Conservation (phyloP, 257 asterid species). For the Nicotiana attenuata region DNA sequence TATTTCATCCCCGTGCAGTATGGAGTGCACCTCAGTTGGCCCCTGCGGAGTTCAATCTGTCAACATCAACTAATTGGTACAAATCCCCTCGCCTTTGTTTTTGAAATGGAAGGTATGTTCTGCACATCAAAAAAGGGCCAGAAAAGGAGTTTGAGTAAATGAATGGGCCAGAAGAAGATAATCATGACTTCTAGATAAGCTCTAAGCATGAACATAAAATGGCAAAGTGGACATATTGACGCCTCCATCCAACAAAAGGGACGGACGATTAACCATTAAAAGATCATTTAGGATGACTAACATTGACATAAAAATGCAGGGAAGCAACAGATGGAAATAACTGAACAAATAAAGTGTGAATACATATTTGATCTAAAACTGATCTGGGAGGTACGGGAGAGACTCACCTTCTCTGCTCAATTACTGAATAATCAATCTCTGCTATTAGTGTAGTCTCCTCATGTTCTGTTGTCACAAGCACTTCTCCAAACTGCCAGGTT, state of each 20-base stretch:
- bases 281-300: not conserved
- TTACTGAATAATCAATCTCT: conserved; percentile 75
- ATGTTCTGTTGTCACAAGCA: conserved; percentile 86
- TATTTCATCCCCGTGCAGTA: not conserved
- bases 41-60: conserved; percentile 37
- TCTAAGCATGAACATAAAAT: not conserved
- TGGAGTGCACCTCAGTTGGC: conserved; percentile 17
- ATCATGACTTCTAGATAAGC: not conserved
- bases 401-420: conserved; percentile 73
- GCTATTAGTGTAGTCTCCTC: conserved; percentile 63
- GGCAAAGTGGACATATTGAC: not conserved
- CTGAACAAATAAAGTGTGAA: not conserved
- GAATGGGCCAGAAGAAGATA: not conserved
- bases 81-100: conserved; percentile 79
- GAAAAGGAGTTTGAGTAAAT: not conserved
- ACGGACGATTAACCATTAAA: not conserved
- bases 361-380: conserved; percentile 8
- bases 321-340: not conserved
- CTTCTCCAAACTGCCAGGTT: conserved; percentile 80
- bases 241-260: not conserved
- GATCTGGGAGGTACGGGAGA: not conserved
- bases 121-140: conserved; percentile 20
- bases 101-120: conserved; percentile 72
- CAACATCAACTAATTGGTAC: conserved; percentile 77
- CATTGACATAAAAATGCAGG: not conserved